Evolutionary conservation across 2,329 filamentous ascomycete species (phyloP), one percentile per base, ranked within the genome.

Genomic region (Venturia pyrina): DNA sequence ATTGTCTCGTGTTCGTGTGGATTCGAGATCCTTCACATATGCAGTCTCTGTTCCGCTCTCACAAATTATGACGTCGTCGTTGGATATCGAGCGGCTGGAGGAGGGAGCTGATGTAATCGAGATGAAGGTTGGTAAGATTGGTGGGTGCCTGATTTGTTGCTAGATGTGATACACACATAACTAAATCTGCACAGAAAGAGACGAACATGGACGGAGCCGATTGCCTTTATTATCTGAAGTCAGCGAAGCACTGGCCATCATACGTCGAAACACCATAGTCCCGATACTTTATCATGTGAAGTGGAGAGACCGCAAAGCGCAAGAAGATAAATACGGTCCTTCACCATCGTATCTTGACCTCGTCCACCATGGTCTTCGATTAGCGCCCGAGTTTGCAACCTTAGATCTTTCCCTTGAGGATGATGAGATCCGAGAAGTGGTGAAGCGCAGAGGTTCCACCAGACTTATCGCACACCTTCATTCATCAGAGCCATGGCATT

Each of bases 91-190:
- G 69, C 83, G 86, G 34, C 75, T 88, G 24, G 87, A 89, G 67
- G 82, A 82, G n/a, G 87, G 86, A 4, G 83, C 82, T 3, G 88
- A 90, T 73, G 87, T 86, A 6, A 83, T 90, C 41, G 86, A 89
- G 70, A 48, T 67, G n/a, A 76, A 89, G 4, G 79, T 83, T 17
- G 76, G 53, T 1, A 37, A 59, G 34, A 67, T 19, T 64, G 64
- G 24, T 53, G 15, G 32, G 48, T 53, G 41, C 32, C 15, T 40
- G 21, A 32, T 64, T 1, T 17, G 21, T 43, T 43, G 4, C 50
- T 3, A 60, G 28, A 40, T 1, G 28, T 5, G 13, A 60, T 13
- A 19, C 34, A 10, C 46, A 1, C 21, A 50, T 24, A 10, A 50
- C 46, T 50, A 21, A 6, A 21, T 8, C 8, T 21, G n/a, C 19